These are phyloP conservation scores for Cyclocybe aegerita DNA, from an alignment of 768 basidiomycete species.

Conservation along the genomic window DNA sequence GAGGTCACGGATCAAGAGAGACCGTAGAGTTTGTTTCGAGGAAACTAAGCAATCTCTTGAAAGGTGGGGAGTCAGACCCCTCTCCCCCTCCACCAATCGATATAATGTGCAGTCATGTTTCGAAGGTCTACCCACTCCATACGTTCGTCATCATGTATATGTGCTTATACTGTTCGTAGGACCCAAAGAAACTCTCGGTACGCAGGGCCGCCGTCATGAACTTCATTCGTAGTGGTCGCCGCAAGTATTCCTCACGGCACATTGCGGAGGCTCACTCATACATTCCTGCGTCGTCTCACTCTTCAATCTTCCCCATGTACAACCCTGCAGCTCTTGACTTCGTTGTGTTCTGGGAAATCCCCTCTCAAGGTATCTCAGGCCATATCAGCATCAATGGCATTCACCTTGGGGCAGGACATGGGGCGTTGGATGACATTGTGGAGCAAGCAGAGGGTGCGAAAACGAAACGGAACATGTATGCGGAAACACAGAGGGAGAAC, in stretches of 20 bases:
- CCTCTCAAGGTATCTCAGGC: conserved; percentile 59
- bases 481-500: conserved; percentile 81
- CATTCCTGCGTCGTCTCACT: conserved; percentile 51
- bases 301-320: conserved; percentile 77
- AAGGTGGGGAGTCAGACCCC: conserved; percentile 38
- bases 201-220: conserved; percentile 30
- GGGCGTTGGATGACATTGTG: conserved; percentile 59
- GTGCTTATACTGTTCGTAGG: conserved; percentile 6
- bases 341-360: conserved; percentile 74
- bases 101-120: conserved; percentile 48
- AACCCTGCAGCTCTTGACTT: conserved; percentile 73
- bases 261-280: conserved; percentile 47
- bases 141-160: neutral
- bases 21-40: conserved; percentile 49
- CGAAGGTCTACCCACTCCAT: conserved; percentile 34
- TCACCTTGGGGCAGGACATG: conserved; percentile 68
- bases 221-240: conserved; percentile 54
- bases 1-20: conserved; percentile 35
- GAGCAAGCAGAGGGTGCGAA: conserved; percentile 60
- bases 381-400: conserved; percentile 57
- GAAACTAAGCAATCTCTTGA: conserved; percentile 51
- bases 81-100: conserved; percentile 53
- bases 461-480: conserved; percentile 83
- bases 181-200: conserved; percentile 18
- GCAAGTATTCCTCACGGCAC: conserved; percentile 34